Evolutionary conservation across 2,329 filamentous ascomycete genomes (phyloP), one percentile per base, ranked within the genome.

Genomic region (Endoconidiophora polonica): DNA sequence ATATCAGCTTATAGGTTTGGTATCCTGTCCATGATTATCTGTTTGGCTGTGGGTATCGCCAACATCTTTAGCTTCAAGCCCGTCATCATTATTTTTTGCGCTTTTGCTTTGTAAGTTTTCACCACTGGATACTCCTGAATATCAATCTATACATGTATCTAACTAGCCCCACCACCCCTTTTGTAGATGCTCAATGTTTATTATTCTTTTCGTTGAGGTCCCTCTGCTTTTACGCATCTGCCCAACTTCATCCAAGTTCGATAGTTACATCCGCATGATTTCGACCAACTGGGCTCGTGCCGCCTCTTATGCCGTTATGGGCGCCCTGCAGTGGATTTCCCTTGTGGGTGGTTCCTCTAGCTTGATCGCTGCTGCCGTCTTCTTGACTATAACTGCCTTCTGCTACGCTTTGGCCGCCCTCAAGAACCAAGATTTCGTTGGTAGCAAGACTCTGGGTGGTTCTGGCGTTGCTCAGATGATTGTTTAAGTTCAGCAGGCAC

Each of bases 261-360:
- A 98, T 65, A 71, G 69, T 57, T 81, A 87, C 63, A 90, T 98
- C 65, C 87, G 90, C 66, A 81, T 77, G 61, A 85, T 98, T 71
- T 86, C 86, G 56, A 94, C 88, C 53, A 96, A 95, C 72, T 96
- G 88, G 71, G 93, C 91, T 81, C 87, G 91, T 66, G 90, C 90
- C 18, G 83, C 71, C 52, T 82, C 94, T 62, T 98, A 98, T 67
- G 67, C 68, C 52, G 68, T 77, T 62, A 90, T 96, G 83, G 83
- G 78, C 58, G 61, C 81, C 46, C 65, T 94, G 43, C 87, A 95
- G 66, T 96, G 85, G 77, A 68, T 94, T 53, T 93, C 86, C 63
- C 68, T 88, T 55, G 72, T 83, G 54, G 60, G 69, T 20, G 63
- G 66, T 44, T 63, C 74, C 7, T 85, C 81, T 46, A 86, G 80